Evolutionary conservation across 768 basidiomycete genomes (phyloP), one percentile per base, ranked within the genome.

Genomic region (Hortiboletus campestris): DNA sequence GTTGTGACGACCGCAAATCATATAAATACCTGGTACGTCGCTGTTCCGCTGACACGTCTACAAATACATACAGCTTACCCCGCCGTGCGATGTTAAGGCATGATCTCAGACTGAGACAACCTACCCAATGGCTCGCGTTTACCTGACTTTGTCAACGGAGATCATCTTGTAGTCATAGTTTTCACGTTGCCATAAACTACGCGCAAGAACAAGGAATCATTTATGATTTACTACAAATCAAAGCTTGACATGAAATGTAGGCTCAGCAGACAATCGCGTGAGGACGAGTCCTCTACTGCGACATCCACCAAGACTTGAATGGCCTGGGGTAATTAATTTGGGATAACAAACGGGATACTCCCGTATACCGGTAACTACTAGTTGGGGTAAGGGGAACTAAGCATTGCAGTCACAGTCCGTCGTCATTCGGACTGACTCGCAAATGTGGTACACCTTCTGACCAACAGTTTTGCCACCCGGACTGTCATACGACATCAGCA

Each of bases 1-100:
- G 97, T 31, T 88, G 88, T 65, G 87, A 87, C 38, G 89, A 94
- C 65, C 84, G 89, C 55, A 91, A 85, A 73, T 93, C 91, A 49
- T 95, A 95, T 71, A 90, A 86, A 67, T 94, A 94, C 70, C 66
- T 92, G 65, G 84, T 77, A 28, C 8, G 74, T 70, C 6, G 17
- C 11, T 34, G 2, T 28, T 31, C 12, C 2, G 2, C 22, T 51
- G 25, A 5, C 19, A 2, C 6, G 2, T n/a, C 17, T 16, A 39
- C 25, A 10, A 25, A 50, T 31, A 45, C 13, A 50, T 31, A 45
- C 13, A 11, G 14, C 53, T 67, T 8, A 68, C 32, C 28, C 14
- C n/a, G 14, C 11, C 8, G 5, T 25, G 12, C 12, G 1, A 31
- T 8, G 12, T 34, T 36, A 57, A 70, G 69, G 69, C 69, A 62